phyloP scores from a whole-genome alignment of 225 moss, liverwort and hornwort species.

The Rhytidiadelphus loreus region DNA sequence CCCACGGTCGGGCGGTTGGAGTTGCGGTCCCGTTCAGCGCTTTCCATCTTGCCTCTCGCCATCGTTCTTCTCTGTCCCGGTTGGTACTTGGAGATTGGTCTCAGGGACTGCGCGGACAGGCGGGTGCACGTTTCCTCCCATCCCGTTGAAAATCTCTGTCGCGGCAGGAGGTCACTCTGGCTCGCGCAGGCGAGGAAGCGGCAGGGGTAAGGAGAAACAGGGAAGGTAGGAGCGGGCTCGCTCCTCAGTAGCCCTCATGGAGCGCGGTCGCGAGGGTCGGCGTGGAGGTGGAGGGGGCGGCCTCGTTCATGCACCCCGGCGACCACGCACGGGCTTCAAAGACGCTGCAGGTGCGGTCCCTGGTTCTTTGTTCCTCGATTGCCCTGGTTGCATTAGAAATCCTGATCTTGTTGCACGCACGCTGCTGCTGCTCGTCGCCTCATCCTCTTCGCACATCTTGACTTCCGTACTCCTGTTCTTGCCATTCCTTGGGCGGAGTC shows the following conservation, averaged over 20 bases:
- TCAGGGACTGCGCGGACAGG: background rate
- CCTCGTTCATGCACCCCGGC: background rate
- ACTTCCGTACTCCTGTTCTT: background rate
- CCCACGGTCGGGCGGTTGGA: background rate
- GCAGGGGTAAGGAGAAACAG: background rate
- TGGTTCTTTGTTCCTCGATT: background rate
- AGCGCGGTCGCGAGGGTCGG: background rate
- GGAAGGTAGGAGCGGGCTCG: slow-evolving; percentile 1
- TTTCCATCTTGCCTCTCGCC: background rate
- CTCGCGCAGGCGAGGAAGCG: background rate
- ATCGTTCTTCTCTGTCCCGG: background rate
- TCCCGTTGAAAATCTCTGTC: background rate
- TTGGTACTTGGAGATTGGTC: background rate
- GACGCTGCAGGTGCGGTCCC: background rate
- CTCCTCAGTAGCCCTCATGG: slow-evolving; percentile 16
- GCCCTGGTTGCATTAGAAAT: background rate
- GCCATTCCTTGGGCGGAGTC: background rate
- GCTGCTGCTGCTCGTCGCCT: background rate
- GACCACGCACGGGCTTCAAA: background rate
- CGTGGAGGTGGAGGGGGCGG: background rate
- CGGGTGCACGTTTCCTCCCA: background rate
- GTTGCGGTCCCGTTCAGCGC: background rate
- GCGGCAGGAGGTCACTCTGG: background rate
- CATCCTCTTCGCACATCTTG: background rate
- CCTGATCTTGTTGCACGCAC: slow-evolving; percentile 8